Conservation (phyloP, 352 stramenopile species). For the Globisporangium nodosum region DNA sequence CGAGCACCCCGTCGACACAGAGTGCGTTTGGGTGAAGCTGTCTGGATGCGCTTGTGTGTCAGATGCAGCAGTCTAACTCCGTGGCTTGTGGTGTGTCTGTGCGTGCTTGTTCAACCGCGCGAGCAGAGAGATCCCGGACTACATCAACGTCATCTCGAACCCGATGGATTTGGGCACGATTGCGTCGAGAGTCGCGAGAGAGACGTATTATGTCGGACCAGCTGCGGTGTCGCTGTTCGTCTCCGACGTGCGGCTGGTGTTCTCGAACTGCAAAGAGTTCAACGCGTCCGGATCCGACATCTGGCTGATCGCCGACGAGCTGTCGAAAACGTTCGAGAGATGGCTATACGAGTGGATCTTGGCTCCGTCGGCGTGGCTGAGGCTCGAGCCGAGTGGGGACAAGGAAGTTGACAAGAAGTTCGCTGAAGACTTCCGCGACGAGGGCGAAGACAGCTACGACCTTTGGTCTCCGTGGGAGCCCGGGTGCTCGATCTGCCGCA, state of each 20-base stretch:
- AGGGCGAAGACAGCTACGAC: constrained; percentile 63
- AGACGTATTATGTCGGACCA: constrained; percentile 81
- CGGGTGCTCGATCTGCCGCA: constrained; percentile 73
- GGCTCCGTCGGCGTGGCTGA: constrained; percentile 73
- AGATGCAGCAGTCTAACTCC: background rate
- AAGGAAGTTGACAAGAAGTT: constrained; percentile 39
- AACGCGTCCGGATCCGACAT: constrained; percentile 83
- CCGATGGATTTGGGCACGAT: constrained; percentile 88
- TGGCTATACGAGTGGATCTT: constrained; percentile 86
- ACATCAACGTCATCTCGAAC: constrained; percentile 84
- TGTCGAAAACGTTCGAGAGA: constrained; percentile 80
- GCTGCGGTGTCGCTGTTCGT: constrained; percentile 71
- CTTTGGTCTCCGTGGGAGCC: constrained; percentile 72
- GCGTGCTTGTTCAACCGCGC: constrained; percentile 3
- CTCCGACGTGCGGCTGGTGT: constrained; percentile 80
- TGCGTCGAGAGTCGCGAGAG: constrained; percentile 48
- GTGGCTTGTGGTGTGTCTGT: background rate
- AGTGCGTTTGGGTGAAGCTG: constrained; percentile 25
- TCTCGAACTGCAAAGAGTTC: constrained; percentile 85
- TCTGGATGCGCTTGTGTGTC: background rate
- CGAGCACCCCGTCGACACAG: constrained; percentile 65
- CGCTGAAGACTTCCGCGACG: constrained; percentile 50
- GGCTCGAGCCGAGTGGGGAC: constrained; percentile 47
- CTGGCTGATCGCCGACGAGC: constrained; percentile 58
- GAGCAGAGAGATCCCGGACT: constrained; percentile 65